Evolutionary conservation across 495 filamentous ascomycete genomes (phyloP), one percentile per base, ranked within the genome.

Genomic region (Trichoderma erinaceum): DNA sequence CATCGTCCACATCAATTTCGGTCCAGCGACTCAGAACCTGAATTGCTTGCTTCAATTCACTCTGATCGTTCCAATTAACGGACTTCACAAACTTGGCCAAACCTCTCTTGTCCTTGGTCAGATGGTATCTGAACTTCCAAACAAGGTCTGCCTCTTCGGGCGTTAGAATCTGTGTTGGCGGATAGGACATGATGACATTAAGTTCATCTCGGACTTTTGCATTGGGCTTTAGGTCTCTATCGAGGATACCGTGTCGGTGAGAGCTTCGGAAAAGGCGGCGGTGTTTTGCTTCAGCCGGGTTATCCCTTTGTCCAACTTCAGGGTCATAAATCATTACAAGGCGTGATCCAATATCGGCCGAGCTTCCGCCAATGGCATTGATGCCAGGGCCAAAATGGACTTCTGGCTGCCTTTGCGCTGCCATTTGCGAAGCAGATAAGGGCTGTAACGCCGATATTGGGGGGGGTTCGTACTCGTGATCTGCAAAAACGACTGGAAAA

Each of bases 1-100:
- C 95, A 79, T 97, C 95, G 73, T 98, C 96, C 21, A 98, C 91
- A 72, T 98, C 96, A 68, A 98, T 95, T 65, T 97, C 93, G 0
- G 92, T 96, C 95, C 95, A 99, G 75, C 92, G 94, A 0, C 91
- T 86, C 15, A 99, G 83, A 7, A 99, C 86, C 67, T 93, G 91
- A 11, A 94, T 90, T 10, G 93, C 94, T 78, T 97, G 92, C 63
- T 89, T 89, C 29, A 89, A 84, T 80, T 99, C 95, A 58, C 87
- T 86, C n/a, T 81, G 81, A 75, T 98, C 94, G 21, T 86, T 86
- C 95, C 95, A 99, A 66, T 92, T 90, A 44, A 97, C 94, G 1
- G 92, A 96, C 77, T 98, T 98, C 72, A 97, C 92, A 70, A 99
- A 97, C 73, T 99, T 99, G 27, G 95, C 97, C 48, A 98, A 81